Evolutionary conservation across 169 alveolate species (phyloP), one percentile per base, ranked within the genome.

Genomic region (Cryptosporidium parvum): DNA sequence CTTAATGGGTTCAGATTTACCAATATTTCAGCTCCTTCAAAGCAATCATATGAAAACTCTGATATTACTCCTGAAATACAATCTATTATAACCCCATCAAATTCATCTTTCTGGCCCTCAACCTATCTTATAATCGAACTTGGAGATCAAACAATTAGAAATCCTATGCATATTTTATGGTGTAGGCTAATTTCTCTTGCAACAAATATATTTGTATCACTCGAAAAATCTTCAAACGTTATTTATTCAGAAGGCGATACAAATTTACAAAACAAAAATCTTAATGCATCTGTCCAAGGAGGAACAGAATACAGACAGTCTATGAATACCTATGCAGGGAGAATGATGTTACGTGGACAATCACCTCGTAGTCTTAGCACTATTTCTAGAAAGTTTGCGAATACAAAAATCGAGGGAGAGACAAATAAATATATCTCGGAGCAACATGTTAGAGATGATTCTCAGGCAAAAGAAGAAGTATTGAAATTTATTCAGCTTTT

Each of bases 111-210:
- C 42, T 61, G 89, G 75, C 73, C 75, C 21, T 31, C 67, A n/a
- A 65, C 89, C 14, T 80, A 80, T 80, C 23, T 51, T 23, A 26
- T 44, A n/a, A 56, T 80, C 7, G 75, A 58, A 4, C 59, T 48
- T 56, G 86, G 51, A 23, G 68, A 80, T 35, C 45, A 35, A 26
- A 80, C 75, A 8, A 62, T 80, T 29, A 80, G 89, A 48, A 65
- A 39, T 48, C 89, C 89, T 21, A 62, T 80, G 75, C 89, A 80
- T 42, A 39, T 80, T 12, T 42, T 80, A 23, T 80, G 89, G 89
- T 80, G 89, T 42, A 80, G 26, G 21, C 52, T 80, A 21, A 59
- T 80, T 29, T 80, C 65, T 29, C 53, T 80, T 26, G 44, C 65
- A 18, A 62, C 89, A 7, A 80, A 59, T 29, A 51, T 80, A 18